Evolutionary conservation across 2,329 filamentous ascomycete species (phyloP).

Genomic region (Annulohypoxylon truncatum): DNA sequence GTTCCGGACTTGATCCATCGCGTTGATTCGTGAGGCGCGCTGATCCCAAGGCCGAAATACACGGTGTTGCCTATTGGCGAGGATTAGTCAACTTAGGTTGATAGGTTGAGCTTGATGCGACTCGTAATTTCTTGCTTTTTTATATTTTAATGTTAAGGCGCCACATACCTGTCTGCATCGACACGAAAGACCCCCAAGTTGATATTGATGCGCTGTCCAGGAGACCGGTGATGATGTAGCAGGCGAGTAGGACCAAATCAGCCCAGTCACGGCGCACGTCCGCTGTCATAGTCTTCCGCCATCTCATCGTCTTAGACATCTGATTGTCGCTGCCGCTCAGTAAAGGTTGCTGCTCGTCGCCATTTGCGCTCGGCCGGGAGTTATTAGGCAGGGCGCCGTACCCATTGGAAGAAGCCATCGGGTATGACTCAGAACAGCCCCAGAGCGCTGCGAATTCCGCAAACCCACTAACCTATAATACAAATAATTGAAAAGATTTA

Average conservation of each 20-base stretch:
- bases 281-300: conserved; percentile 52
- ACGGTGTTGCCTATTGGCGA: conserved; percentile 73
- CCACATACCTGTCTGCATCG: conserved; percentile 79
- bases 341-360: conserved; percentile 51
- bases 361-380: conserved; percentile 23
- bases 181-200: conserved; percentile 83
- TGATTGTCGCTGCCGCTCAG: conserved; percentile 34
- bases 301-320: conserved; percentile 36
- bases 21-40: conserved; percentile 63
- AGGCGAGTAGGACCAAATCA: conserved; percentile 75
- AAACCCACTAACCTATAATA: not conserved
- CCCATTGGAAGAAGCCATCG: conserved; percentile 46
- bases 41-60: conserved; percentile 80
- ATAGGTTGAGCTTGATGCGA: not conserved
- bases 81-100: not conserved
- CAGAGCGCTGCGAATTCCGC: not conserved
- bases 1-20: conserved; percentile 79
- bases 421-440: not conserved
- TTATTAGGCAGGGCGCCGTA: conserved; percentile 44
- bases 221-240: conserved; percentile 81
- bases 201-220: conserved; percentile 81
- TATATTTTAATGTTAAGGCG: not conserved
- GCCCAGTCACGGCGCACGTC: conserved; percentile 71
- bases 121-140: not conserved
- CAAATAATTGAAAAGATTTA: not conserved